phyloP scores from a whole-genome alignment of 106 monocot species.

The Dendrobium huoshanense region DNA sequence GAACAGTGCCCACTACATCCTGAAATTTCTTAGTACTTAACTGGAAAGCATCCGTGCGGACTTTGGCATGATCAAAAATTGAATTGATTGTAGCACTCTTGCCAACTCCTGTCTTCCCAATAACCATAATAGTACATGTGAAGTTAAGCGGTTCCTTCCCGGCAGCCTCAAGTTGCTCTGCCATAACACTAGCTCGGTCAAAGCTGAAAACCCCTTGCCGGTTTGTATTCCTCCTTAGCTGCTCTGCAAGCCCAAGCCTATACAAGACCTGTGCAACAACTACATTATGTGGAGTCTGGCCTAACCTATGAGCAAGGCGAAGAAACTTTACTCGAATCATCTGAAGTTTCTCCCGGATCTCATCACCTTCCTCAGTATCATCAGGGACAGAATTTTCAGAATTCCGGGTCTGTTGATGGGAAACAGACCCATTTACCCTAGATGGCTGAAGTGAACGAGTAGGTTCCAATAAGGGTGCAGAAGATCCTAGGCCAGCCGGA shows the following conservation, averaged over 20 bases:
- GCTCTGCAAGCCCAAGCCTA: conserved; percentile 92
- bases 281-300: conserved; percentile 93
- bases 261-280: conserved; percentile 97
- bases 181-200: conserved; percentile 87
- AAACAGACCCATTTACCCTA: conserved; percentile 35
- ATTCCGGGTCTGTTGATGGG: conserved; percentile 21
- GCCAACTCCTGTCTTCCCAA: conserved; percentile 91
- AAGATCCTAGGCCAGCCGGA: conserved; percentile 89
- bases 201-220: conserved; percentile 71
- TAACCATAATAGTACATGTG: conserved; percentile 92
- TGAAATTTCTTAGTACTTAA: conserved; percentile 64
- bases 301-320: conserved; percentile 78
- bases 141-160: conserved; percentile 75
- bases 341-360: conserved; percentile 83
- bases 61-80: conserved; percentile 57
- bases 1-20: conserved; percentile 57
- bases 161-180: conserved; percentile 78
- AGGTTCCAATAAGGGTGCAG: conserved; percentile 52
- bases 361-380: conserved; percentile 72
- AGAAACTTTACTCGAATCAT: conserved; percentile 95
- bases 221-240: conserved; percentile 68
- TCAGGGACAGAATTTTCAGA: conserved; percentile 29
- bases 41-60: conserved; percentile 66
- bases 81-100: conserved; percentile 98
- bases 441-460: conserved; percentile 39